Conservation (phyloP, 2,329 filamentous ascomycete genomes). For the Ascochyta clinopodiicola region DNA sequence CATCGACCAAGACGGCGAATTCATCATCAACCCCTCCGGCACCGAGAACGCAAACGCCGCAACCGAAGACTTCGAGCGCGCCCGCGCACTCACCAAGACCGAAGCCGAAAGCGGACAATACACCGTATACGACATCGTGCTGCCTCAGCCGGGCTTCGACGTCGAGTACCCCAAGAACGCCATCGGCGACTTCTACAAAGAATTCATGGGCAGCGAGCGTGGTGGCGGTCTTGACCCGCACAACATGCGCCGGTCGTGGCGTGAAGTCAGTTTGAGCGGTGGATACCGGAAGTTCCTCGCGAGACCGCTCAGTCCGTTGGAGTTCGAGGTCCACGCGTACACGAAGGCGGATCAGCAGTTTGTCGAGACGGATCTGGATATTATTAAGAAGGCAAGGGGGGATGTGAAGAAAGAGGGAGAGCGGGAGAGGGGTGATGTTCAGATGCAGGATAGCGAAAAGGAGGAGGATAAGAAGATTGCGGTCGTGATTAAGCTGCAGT, state of each 20-base stretch:
- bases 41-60: conserved; percentile 62
- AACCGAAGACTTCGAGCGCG: conserved; percentile 69
- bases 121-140: conserved; percentile 84
- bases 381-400: conserved; percentile 58
- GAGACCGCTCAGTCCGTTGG: conserved; percentile 67
- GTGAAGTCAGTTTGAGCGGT: conserved; percentile 87
- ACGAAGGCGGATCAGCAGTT: conserved; percentile 78
- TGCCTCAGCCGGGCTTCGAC: conserved; percentile 92
- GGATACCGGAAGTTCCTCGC: conserved; percentile 86
- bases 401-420: conserved; percentile 58
- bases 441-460: conserved; percentile 34
- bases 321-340: conserved; percentile 75
- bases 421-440: conserved; percentile 31
- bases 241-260: conserved; percentile 84
- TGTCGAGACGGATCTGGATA: conserved; percentile 84
- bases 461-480: conserved; percentile 62
- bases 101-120: conserved; percentile 80
- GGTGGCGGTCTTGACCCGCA: conserved; percentile 82
- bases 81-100: conserved; percentile 74
- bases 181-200: conserved; percentile 81
- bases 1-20: conserved; percentile 68
- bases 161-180: conserved; percentile 84
- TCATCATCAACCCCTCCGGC: conserved; percentile 66
- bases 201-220: conserved; percentile 81
- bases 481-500: conserved; percentile 74